Conservation (phyloP, 108 stramenopile species). For the Schizochytrium sp. region DNA sequence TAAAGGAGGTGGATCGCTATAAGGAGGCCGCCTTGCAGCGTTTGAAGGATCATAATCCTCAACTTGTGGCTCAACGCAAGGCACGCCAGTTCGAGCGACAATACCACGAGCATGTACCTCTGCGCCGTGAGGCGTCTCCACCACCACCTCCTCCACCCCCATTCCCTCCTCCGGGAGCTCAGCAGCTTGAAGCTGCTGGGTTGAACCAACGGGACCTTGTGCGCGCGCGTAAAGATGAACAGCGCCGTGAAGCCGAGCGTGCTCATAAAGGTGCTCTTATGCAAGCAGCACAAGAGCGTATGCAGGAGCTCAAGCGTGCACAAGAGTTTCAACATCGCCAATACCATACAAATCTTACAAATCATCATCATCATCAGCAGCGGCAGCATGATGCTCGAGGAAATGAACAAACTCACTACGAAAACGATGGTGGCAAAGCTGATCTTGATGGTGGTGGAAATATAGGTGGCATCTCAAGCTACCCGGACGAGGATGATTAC, state of each 20-base stretch:
- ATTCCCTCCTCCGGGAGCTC: not conserved
- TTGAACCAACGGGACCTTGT: not conserved
- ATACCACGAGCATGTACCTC: not conserved
- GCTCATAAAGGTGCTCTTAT: not conserved
- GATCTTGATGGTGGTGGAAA: too few species aligned
- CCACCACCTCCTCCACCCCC: not conserved
- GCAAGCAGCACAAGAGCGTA: constrained; percentile 10
- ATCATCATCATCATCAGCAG: not conserved
- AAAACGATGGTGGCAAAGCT: too few species aligned
- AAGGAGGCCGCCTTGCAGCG: constrained; percentile 25
- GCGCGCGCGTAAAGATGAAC: not conserved
- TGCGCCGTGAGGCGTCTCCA: not conserved
- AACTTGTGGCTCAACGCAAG: constrained; percentile 26
- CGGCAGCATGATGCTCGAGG: not conserved
- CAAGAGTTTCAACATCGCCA: not conserved
- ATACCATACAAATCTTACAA: not conserved
- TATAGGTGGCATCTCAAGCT: too few species aligned
- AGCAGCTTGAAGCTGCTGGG: not conserved
- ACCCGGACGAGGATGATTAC: not conserved
- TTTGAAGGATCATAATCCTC: not conserved
- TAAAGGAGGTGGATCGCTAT: not conserved
- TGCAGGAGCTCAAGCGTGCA: constrained; percentile 14
- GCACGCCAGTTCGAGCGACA: constrained; percentile 24
- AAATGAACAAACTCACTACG: not conserved
- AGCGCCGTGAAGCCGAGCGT: not conserved